Percentiles rank a stretch among this genome's conserved stretches.
Evolutionary conservation across 1,284 basidiomycete genomes (phyloP).

Genomic region (Sanghuangporus weigelae): DNA sequence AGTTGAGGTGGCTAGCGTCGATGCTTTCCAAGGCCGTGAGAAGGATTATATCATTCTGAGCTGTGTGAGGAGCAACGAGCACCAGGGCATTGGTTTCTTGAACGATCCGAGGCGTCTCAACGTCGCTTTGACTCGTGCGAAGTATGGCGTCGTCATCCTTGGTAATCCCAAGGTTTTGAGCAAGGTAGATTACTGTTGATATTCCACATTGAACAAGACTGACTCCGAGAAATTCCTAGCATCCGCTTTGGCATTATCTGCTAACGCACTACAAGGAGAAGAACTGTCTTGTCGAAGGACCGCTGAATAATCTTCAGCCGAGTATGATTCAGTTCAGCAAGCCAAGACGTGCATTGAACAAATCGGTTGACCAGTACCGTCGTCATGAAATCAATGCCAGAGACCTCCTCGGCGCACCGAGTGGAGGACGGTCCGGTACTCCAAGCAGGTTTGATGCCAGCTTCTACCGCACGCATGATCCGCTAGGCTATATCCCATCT

Average conservation of each 20-base stretch:
- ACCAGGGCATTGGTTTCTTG: slow-evolving; percentile 99
- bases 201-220: not conserved
- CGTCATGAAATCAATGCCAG: slow-evolving; percentile 84
- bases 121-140: slow-evolving; percentile 95
- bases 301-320: slow-evolving; percentile 91
- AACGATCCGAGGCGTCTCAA: slow-evolving; percentile 97
- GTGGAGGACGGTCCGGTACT: slow-evolving; percentile 63
- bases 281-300: slow-evolving; percentile 91
- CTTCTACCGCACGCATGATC: slow-evolving; percentile 95
- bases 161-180: slow-evolving; percentile 98
- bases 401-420: slow-evolving; percentile 30
- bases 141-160: slow-evolving; percentile 96
- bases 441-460: slow-evolving; percentile 89
- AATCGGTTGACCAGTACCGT: slow-evolving; percentile 87
- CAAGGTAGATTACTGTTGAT: slow-evolving; percentile 61
- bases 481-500: slow-evolving; percentile 90
- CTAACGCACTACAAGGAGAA: slow-evolving; percentile 99
- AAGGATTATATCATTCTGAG: slow-evolving; percentile 99
- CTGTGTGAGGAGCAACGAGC: slow-evolving; percentile 99
- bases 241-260: slow-evolving; percentile 97
- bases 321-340: slow-evolving; percentile 99
- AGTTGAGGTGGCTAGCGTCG: slow-evolving; percentile 97
- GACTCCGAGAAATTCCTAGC: slow-evolving; percentile 43
- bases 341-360: slow-evolving; percentile 79
- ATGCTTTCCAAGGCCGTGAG: slow-evolving; percentile 99